Evolutionary conservation across 208 protist genomes (phyloP).

Genomic region (Wallacemonas rigidus): DNA sequence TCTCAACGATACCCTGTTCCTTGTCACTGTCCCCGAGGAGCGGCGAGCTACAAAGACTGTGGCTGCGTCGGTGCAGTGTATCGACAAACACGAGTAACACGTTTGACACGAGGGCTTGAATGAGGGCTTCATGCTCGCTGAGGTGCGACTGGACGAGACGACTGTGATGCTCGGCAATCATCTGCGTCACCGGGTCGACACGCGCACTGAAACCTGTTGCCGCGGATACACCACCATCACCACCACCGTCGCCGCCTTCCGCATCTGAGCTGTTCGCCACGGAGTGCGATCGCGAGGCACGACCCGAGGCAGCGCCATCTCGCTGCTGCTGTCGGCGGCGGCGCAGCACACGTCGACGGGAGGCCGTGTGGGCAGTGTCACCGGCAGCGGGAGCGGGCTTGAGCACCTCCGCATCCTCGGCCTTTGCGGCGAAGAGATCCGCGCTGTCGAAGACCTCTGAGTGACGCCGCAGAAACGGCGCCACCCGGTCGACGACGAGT

Average conservation of each 20-base stretch:
- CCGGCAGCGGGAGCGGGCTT: constrained; percentile 14
- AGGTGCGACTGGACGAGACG: constrained; percentile 69
- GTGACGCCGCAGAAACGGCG: constrained; percentile 70
- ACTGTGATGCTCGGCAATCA: constrained; percentile 59
- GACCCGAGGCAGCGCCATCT: neutral
- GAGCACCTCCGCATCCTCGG: constrained; percentile 35
- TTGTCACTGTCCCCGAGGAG: constrained; percentile 24
- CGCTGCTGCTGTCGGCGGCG: neutral
- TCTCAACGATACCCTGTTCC: constrained; percentile 68
- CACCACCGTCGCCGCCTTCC: neutral
- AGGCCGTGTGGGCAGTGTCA: neutral
- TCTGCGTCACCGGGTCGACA: constrained; percentile 55
- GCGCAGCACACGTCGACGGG: constrained; percentile 30
- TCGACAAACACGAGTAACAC: constrained; percentile 77
- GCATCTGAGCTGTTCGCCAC: neutral
- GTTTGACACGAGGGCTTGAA: constrained; percentile 69
- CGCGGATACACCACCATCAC: neutral
- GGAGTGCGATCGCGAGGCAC: constrained; percentile 2
- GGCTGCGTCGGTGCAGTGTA: constrained; percentile 65
- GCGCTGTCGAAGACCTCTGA: constrained; percentile 71
- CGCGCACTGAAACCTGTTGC: neutral
- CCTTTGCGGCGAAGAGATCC: constrained; percentile 74
- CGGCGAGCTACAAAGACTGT: constrained; percentile 31
- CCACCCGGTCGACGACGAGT: constrained; percentile 76
- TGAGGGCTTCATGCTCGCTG: constrained; percentile 68